Evolutionary conservation across 2,329 filamentous ascomycete species (phyloP), one percentile per base, ranked within the genome.

Genomic region (Tolypocladium album): DNA sequence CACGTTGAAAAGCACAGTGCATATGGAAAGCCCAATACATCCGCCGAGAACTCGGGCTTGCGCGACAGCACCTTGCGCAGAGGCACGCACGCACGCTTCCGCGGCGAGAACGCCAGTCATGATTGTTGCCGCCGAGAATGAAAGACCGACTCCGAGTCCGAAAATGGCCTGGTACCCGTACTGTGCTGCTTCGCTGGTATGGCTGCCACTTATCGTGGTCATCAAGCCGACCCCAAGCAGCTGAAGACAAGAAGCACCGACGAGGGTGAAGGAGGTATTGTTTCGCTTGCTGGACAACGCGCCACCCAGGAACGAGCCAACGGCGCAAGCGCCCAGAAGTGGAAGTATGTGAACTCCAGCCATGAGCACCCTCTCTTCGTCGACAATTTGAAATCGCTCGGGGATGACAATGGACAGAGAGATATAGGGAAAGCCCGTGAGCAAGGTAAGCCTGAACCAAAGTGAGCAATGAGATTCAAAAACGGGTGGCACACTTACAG

Each of bases 21-120:
- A 84, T 31, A 80, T 69, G 0, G 83, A 79, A 52, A 87, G 75
- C 1, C 84, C 84, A 36, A 86, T 75, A 43, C 81, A 81, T 3
- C 84, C 84, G 1, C 84, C 84, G 2, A 87, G 71, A 0, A 86
- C 80, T 17, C 84, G 78, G 1, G 81, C 78, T 68, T 87, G 84
- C 1, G 84, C 81, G 12, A 86, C 76, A 5, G 82, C 79, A 0
- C 83, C 84, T 64, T 86, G 82, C 0, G 82, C 82, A 2, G 82
- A 80, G 0, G 84, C 83, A 57, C 83, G 73, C 59, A 83, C 79
- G 60, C 74, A 74, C 9, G 72, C 69, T 22, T 76, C 71, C 0
- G 80, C 76, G 4, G 75, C 72, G 55, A 84, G 76, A 17, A 84
- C 74, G 55, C 79, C 80, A 2, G 81, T 82, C 65, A 85, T 79